These are phyloP conservation scores for Fusarium sp. DNA, from an alignment of 2,329 filamentous ascomycete genomes.

Conservation along the genomic window DNA sequence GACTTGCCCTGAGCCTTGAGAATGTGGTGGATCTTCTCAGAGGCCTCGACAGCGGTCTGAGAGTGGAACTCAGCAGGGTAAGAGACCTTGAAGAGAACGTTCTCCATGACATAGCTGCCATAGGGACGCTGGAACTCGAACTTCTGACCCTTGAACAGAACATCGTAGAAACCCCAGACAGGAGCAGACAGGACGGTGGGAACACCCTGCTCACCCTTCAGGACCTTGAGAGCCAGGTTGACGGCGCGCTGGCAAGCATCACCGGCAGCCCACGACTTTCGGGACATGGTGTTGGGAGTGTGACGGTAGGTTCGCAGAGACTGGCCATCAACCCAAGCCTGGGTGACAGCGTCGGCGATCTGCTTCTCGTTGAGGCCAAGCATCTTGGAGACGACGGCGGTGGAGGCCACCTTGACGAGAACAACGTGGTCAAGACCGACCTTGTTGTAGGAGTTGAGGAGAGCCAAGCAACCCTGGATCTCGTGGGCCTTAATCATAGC, in stretches of 20 bases:
- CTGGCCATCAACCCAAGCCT: constrained; percentile 98
- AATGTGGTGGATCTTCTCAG: constrained; percentile 87
- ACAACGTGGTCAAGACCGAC: constrained; percentile 98
- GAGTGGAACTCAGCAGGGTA: constrained; percentile 99
- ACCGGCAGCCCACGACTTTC: constrained; percentile 99
- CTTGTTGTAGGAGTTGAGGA: constrained; percentile 99
- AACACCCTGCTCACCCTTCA: constrained; percentile 91
- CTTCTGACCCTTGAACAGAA: constrained; percentile 94
- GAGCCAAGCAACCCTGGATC: constrained; percentile 95
- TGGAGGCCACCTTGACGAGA: constrained; percentile 95
- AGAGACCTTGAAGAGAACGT: constrained; percentile 99
- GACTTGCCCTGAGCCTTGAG: constrained; percentile 90
- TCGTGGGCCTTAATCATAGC: constrained; percentile 99
- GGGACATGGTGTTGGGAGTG: constrained; percentile 98
- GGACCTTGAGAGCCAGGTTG: constrained; percentile 90
- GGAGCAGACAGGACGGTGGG: constrained; percentile 94
- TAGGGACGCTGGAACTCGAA: constrained; percentile 97
- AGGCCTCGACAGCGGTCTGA: constrained; percentile 96
- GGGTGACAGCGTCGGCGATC: constrained; percentile 94
- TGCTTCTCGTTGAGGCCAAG: constrained; percentile 90
- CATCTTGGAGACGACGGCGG: constrained; percentile 96
- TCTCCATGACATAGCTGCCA: constrained; percentile 99
- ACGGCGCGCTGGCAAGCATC: constrained; percentile 97
- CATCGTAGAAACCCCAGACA: constrained; percentile 98
- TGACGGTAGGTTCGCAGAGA: constrained; percentile 97